Conservation (phyloP, 345 rosid species). For the Aquilaria malaccensis region DNA sequence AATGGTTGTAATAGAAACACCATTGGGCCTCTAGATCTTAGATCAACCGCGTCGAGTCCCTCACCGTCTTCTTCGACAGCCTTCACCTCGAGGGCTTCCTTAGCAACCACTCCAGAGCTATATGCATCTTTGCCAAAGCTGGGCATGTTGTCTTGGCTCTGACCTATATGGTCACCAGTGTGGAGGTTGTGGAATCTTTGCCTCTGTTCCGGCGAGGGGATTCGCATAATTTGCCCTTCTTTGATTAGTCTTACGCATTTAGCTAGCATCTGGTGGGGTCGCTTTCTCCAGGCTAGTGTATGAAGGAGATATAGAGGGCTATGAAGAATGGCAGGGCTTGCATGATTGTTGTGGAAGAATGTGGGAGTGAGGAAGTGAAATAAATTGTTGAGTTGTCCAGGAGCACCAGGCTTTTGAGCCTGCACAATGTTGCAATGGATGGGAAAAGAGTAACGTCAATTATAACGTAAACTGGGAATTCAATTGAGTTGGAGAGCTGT, state of each 20-base stretch:
- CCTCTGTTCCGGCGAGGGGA: slow-evolving; percentile 69
- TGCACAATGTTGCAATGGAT: slow-evolving; percentile 42
- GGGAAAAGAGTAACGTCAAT: slow-evolving; percentile 52
- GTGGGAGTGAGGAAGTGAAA: slow-evolving; percentile 32
- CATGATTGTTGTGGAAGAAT: slow-evolving; percentile 52
- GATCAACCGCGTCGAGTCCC: slow-evolving; percentile 47
- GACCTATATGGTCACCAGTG: slow-evolving; percentile 51
- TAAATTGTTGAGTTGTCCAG: slow-evolving; percentile 41
- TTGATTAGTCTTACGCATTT: slow-evolving; percentile 59
- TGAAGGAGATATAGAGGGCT: slow-evolving; percentile 80
- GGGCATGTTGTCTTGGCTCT: slow-evolving; percentile 87
- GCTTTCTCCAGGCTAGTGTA: slow-evolving; percentile 53
- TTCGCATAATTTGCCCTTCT: slow-evolving; percentile 75
- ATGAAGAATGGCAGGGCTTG: slow-evolving; percentile 51
- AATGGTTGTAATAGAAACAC: slow-evolving; percentile 11
- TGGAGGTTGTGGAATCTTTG: slow-evolving; percentile 71
- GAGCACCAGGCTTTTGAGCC: slow-evolving; percentile 37
- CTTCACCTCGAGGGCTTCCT: slow-evolving; percentile 35
- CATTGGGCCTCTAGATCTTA: slow-evolving; percentile 64
- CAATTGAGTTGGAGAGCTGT: neutral
- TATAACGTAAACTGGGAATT: slow-evolving; percentile 29
- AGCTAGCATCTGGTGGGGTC: slow-evolving; percentile 54
- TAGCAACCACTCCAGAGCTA: slow-evolving; percentile 57
- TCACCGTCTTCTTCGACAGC: slow-evolving; percentile 36
- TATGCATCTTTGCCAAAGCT: slow-evolving; percentile 81